Evolutionary conservation across 345 rosid species (phyloP).

Genomic region (Acer campestre): DNA sequence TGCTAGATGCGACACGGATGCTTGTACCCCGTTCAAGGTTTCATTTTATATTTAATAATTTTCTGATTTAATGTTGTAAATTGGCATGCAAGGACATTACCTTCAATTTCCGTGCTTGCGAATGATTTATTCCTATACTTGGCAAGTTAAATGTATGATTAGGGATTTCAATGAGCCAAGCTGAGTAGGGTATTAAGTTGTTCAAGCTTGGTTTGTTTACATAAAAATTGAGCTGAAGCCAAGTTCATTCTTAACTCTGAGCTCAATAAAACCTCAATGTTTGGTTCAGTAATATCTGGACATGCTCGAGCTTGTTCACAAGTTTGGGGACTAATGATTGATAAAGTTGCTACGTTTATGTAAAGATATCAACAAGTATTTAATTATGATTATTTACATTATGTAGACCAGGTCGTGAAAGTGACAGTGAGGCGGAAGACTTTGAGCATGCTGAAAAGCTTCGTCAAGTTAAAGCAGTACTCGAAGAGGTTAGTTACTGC

Average conservation of each 20-base stretch:
- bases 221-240: background rate
- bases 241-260: background rate
- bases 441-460: slow-evolving; percentile 99
- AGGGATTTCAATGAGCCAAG: background rate
- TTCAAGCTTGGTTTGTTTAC: background rate
- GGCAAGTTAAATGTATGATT: background rate
- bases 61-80: slow-evolving; percentile 1
- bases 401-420: slow-evolving; percentile 78
- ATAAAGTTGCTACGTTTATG: background rate
- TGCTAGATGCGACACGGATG: slow-evolving; percentile 95
- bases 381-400: slow-evolving; percentile 25
- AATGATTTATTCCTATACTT: background rate
- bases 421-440: slow-evolving; percentile 99
- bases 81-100: background rate
- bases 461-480: slow-evolving; percentile 98
- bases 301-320: background rate
- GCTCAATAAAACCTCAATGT: background rate
- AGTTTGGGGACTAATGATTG: background rate
- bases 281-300: background rate
- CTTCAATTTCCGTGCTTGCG: background rate
- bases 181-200: background rate
- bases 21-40: slow-evolving; percentile 96
- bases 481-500: slow-evolving; percentile 78
- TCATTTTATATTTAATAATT: slow-evolving; percentile 12
- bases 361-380: background rate